Evolutionary conservation across 768 basidiomycete genomes (phyloP).

Genomic region (Calocera viscosa): DNA sequence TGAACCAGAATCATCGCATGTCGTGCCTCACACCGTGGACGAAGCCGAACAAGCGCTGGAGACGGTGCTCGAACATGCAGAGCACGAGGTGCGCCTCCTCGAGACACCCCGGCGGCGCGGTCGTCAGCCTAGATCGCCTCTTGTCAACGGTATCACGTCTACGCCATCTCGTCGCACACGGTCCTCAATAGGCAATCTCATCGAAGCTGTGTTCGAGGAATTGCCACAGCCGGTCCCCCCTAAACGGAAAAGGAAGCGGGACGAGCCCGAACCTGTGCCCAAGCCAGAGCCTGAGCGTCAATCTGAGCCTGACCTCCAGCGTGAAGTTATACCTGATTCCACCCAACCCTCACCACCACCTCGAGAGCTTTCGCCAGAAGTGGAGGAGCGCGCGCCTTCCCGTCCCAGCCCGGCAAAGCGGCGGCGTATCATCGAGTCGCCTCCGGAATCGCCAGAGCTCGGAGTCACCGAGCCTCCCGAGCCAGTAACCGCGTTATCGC

Average conservation of each 20-base stretch:
- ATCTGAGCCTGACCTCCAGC: not conserved
- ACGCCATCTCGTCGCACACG: not conserved
- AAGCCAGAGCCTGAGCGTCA: not conserved
- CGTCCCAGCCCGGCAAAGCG: not conserved
- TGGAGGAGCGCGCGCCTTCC: not conserved
- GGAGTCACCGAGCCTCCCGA: not conserved
- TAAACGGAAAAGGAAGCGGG: not conserved
- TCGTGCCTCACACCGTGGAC: not conserved
- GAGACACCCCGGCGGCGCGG: not conserved
- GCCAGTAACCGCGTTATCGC: not conserved
- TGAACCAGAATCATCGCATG: not conserved
- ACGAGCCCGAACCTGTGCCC: not conserved
- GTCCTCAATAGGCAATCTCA: not conserved
- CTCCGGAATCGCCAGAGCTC: not conserved
- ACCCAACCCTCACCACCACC: not conserved
- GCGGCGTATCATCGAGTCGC: not conserved
- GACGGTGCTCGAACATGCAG: not conserved
- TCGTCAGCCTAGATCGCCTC: not conserved
- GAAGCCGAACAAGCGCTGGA: not conserved
- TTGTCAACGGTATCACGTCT: not conserved
- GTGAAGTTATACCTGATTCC: not conserved
- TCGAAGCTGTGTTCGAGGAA: not conserved
- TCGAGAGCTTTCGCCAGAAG: not conserved
- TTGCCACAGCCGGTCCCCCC: not conserved
- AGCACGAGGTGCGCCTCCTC: not conserved